Evolutionary conservation across 352 stramenopile species (phyloP).

Genomic region (Globisporangium viniferum): DNA sequence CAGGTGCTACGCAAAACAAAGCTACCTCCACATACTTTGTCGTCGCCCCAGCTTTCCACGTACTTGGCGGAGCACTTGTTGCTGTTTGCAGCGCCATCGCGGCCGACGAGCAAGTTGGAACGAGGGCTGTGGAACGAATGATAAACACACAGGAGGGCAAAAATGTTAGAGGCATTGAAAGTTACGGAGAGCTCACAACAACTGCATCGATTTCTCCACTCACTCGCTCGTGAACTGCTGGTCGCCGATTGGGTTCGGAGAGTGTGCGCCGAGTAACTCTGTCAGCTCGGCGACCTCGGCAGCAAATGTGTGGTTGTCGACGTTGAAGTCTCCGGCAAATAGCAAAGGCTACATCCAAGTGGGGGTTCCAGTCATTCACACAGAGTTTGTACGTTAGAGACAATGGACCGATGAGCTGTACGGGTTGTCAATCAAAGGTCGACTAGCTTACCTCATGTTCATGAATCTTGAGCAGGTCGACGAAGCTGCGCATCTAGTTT

Average conservation of each 20-base stretch:
- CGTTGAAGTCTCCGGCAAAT: conserved; percentile 83
- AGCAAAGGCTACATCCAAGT: conserved; percentile 47
- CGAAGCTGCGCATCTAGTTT: conserved; percentile 54
- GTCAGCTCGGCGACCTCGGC: conserved; percentile 68
- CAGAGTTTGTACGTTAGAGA: neutral
- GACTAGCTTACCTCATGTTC: conserved; percentile 50
- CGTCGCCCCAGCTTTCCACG: conserved; percentile 63
- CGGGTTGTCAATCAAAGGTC: too few species aligned
- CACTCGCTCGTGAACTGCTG: conserved; percentile 83
- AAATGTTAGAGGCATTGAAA: too few species aligned
- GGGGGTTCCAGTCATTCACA: conserved; percentile 5
- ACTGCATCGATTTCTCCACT: conserved; percentile 4
- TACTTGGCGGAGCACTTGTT: conserved; percentile 73
- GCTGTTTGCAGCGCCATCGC: conserved; percentile 69
- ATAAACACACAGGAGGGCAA: neutral
- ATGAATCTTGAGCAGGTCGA: conserved; percentile 58
- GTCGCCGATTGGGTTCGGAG: conserved; percentile 43
- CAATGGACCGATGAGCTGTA: neutral
- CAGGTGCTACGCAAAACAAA: neutral
- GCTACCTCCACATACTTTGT: conserved; percentile 25
- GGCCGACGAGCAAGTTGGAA: conserved; percentile 75
- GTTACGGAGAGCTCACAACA: too few species aligned
- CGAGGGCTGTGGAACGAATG: conserved; percentile 39
- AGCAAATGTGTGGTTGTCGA: conserved; percentile 76
- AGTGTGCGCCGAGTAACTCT: conserved; percentile 43